Evolutionary conservation across 1,284 basidiomycete genomes (phyloP).

Genomic region (Sporisorium scitamineum): DNA sequence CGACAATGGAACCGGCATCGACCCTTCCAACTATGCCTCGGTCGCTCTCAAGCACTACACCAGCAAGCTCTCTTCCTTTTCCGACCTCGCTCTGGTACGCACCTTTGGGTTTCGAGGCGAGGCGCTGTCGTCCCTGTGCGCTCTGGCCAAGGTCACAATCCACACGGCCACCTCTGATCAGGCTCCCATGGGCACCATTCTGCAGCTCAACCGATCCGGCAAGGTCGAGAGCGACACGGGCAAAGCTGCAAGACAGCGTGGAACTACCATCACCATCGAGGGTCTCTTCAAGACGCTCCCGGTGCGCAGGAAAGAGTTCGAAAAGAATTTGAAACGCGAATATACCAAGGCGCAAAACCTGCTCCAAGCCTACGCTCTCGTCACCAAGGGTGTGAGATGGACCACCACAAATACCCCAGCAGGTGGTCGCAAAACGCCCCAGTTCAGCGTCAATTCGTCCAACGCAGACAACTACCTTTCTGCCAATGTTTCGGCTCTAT

Average conservation of each 20-base stretch:
- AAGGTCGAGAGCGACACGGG: slow-evolving; percentile 53
- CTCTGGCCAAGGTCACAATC: slow-evolving; percentile 75
- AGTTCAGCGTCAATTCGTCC: slow-evolving; percentile 80
- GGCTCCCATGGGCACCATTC: slow-evolving; percentile 64
- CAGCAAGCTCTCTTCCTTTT: slow-evolving; percentile 85
- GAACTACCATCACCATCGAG: slow-evolving; percentile 83
- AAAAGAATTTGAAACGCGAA: slow-evolving; percentile 89
- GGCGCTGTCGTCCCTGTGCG: slow-evolving; percentile 91
- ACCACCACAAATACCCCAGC: slow-evolving; percentile 80
- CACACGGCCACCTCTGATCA: slow-evolving; percentile 61
- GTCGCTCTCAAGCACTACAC: slow-evolving; percentile 91
- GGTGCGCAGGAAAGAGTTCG: slow-evolving; percentile 90
- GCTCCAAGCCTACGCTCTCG: slow-evolving; percentile 89
- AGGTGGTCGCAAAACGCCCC: slow-evolving; percentile 79
- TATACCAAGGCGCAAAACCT: slow-evolving; percentile 85
- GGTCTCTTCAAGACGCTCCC: slow-evolving; percentile 85
- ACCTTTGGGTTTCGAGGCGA: slow-evolving; percentile 98
- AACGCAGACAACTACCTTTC: slow-evolving; percentile 73
- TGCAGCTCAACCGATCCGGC: slow-evolving; percentile 57
- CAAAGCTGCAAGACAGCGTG: slow-evolving; percentile 80
- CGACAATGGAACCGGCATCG: slow-evolving; percentile 92
- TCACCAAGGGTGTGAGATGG: slow-evolving; percentile 77
- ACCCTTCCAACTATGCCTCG: slow-evolving; percentile 78
- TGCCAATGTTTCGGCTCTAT: slow-evolving; percentile 80
- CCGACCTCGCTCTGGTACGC: slow-evolving; percentile 79